A percentile compares a stretch with the other conserved stretches of the same genome.
phyloP scores from a whole-genome alignment of 768 basidiomycete genomes.

The Gyrodon lividus region DNA sequence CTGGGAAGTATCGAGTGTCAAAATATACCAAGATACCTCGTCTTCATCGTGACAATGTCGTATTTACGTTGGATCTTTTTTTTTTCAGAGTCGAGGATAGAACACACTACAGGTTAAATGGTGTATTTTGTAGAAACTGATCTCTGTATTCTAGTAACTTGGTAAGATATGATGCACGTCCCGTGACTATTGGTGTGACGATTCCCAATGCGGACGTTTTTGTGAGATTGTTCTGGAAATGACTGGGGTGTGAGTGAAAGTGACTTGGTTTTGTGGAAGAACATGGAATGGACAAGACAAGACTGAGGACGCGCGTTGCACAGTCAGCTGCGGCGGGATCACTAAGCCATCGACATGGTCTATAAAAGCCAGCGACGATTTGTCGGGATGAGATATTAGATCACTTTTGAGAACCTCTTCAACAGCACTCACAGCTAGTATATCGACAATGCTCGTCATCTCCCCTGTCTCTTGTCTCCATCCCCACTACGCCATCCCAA shows the following conservation, averaged over 20 bases:
- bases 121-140: slow-evolving; percentile 21
- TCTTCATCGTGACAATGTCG: slow-evolving; percentile 15
- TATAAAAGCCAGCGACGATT: slow-evolving; percentile 1
- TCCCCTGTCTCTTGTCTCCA: slow-evolving; percentile 1
- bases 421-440: background rate
- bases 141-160: background rate
- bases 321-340: background rate
- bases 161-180: too few species aligned
- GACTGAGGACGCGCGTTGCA: background rate
- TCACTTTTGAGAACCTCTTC: background rate
- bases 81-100: background rate
- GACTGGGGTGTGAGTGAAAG: background rate
- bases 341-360: background rate
- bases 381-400: background rate
- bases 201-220: background rate
- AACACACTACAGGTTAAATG: too few species aligned
- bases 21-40: slow-evolving; percentile 58
- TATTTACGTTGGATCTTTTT: background rate
- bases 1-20: slow-evolving; percentile 79
- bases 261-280: background rate
- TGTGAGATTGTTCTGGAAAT: slow-evolving; percentile 8
- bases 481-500: background rate
- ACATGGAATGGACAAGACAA: background rate
- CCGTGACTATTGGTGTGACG: background rate
- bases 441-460: slow-evolving; percentile 9